Percentiles rank a stretch among this genome's conserved stretches.
These are phyloP conservation scores for Neonectria punicea DNA, from an alignment of 2,329 filamentous ascomycete genomes.

Conservation along the genomic window DNA sequence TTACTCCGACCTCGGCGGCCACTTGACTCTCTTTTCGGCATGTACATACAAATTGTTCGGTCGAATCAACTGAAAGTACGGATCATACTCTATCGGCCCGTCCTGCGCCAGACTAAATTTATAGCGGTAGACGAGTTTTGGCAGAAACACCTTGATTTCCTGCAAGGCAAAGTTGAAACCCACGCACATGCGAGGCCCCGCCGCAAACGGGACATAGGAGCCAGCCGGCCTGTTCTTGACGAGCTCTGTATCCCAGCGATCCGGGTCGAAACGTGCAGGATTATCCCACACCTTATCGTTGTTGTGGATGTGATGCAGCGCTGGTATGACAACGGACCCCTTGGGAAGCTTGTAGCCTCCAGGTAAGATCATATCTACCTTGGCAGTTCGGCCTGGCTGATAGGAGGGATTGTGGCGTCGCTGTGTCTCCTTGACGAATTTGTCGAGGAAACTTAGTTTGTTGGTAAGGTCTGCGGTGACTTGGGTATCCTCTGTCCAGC, in stretches of 20 bases:
- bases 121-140: constrained; percentile 69
- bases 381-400: constrained; percentile 68
- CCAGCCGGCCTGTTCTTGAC: constrained; percentile 63
- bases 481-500: constrained; percentile 54
- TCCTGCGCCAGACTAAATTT: constrained; percentile 63
- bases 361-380: constrained; percentile 65
- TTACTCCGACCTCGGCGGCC: constrained; percentile 49
- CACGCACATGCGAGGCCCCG: constrained; percentile 67
- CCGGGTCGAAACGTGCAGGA: constrained; percentile 66
- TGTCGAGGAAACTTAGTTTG: constrained; percentile 63
- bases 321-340: constrained; percentile 63
- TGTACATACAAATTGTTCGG: constrained; percentile 65
- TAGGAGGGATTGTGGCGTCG: constrained; percentile 69
- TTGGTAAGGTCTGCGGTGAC: constrained; percentile 60
- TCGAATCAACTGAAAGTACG: constrained; percentile 67
- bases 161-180: constrained; percentile 73
- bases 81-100: constrained; percentile 66
- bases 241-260: constrained; percentile 66
- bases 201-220: constrained; percentile 68
- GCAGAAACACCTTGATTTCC: constrained; percentile 68
- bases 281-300: constrained; percentile 68
- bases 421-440: constrained; percentile 70
- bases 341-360: constrained; percentile 67
- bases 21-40: constrained; percentile 60
- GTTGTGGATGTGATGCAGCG: constrained; percentile 62